Evolutionary conservation across 2,329 filamentous ascomycete genomes (phyloP).

Genomic region (Lithohypha guttulata): DNA sequence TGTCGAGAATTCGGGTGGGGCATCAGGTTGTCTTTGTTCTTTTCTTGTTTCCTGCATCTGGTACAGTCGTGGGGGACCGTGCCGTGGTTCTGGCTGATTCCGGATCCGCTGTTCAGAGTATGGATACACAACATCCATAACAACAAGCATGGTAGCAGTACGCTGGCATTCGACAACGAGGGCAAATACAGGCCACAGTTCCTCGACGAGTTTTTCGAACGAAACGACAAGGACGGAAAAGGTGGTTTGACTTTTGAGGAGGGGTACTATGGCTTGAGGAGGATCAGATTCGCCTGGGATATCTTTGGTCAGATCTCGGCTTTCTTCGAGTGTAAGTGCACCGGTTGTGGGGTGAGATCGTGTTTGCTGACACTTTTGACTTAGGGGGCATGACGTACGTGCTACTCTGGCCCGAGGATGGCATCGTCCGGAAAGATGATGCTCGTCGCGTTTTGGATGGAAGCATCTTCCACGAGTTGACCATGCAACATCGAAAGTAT

Average conservation of each 20-base stretch:
- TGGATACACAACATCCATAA: constrained; percentile 32
- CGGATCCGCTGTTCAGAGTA: constrained; percentile 36
- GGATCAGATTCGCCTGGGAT: constrained; percentile 32
- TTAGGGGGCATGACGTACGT: constrained; percentile 23
- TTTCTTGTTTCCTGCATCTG: constrained; percentile 39
- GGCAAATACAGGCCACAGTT: constrained; percentile 37
- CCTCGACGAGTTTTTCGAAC: constrained; percentile 40
- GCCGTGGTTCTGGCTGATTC: constrained; percentile 27
- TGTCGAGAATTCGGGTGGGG: constrained; percentile 36
- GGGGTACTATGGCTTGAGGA: constrained; percentile 28
- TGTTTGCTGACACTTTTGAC: not conserved
- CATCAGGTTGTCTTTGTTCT: constrained; percentile 33
- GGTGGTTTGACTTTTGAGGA: constrained; percentile 32
- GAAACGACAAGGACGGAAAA: constrained; percentile 32
- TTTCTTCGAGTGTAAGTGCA: constrained; percentile 35
- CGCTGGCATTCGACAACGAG: constrained; percentile 35
- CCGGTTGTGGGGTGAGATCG: too few relatives aligned
- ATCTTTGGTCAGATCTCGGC: constrained; percentile 37
- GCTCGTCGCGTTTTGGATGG: constrained; percentile 23
- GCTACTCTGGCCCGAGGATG: constrained; percentile 24
- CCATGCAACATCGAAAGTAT: constrained; percentile 6
- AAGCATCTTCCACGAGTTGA: constrained; percentile 15
- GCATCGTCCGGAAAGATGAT: constrained; percentile 25
- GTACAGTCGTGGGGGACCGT: constrained; percentile 42
- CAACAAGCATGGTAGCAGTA: constrained; percentile 36